phyloP scores from a whole-genome alignment of 441 rosid genomes.

The Eutrema salsugineum region DNA sequence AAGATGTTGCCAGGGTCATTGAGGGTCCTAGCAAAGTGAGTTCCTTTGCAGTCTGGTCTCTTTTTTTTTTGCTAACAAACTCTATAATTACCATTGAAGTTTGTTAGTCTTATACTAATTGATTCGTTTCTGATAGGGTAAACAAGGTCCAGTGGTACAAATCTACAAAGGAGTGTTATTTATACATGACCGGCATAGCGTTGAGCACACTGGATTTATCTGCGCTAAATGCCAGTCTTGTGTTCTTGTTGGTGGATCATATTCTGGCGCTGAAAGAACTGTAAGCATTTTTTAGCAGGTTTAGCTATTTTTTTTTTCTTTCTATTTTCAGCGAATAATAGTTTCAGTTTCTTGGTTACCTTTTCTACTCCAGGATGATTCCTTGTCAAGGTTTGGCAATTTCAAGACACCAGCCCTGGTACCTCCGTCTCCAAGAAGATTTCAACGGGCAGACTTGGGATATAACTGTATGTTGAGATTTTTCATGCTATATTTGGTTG shows the following conservation, averaged over 20 bases:
- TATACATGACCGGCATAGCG: background rate
- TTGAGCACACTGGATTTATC: background rate
- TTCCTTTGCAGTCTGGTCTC: background rate
- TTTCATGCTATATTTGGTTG: background rate
- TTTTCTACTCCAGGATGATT: constrained; percentile 45
- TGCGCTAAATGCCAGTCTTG: constrained; percentile 1
- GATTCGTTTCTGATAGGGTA: background rate
- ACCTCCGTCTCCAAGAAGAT: constrained; percentile 61
- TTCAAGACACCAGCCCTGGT: constrained; percentile 37
- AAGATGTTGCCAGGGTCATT: background rate
- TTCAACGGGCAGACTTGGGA: constrained; percentile 60
- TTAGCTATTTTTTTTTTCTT: background rate
- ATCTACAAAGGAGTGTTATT: background rate
- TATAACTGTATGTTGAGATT: constrained; percentile 50
- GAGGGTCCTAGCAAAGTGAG: constrained; percentile 7
- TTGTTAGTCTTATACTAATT: background rate
- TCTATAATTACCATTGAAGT: background rate
- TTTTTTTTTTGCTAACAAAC: background rate
- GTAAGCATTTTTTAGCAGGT: constrained; percentile 26
- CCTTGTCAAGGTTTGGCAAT: constrained; percentile 51
- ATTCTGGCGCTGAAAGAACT: background rate
- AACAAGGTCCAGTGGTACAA: constrained; percentile 3
- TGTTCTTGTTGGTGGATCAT: constrained; percentile 4
- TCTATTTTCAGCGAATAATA: background rate
- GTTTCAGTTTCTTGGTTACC: background rate